Conservation (phyloP, 805 yeast species). For the Kockiozyma suomiensis region DNA sequence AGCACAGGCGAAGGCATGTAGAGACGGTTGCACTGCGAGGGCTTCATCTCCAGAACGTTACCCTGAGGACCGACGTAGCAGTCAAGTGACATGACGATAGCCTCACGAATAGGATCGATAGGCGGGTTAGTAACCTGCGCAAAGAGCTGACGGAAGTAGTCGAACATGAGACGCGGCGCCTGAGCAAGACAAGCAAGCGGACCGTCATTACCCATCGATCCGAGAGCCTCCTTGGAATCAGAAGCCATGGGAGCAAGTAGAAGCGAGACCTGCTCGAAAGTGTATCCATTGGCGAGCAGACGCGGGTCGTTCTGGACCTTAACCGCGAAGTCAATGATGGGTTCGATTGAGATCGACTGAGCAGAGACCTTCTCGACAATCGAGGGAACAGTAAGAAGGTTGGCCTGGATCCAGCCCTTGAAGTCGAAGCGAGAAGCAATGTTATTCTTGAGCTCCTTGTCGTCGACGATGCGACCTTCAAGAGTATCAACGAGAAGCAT, state of each 20-base stretch:
- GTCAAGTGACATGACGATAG: conserved; percentile 94
- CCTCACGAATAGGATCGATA: conserved; percentile 96
- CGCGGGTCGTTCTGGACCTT: conserved; percentile 80
- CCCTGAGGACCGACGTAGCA: conserved; percentile 99
- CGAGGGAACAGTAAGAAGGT: conserved; percentile 81
- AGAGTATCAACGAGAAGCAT: conserved; percentile 93
- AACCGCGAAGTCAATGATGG: conserved; percentile 32
- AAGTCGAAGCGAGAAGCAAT: conserved; percentile 86
- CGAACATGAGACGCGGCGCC: conserved; percentile 87
- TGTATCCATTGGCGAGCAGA: conserved; percentile 84
- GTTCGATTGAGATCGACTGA: conserved; percentile 37
- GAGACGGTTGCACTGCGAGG: conserved; percentile 88
- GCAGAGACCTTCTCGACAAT: conserved; percentile 60
- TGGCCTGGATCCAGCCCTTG: conserved; percentile 89
- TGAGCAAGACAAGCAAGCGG: conserved; percentile 93
- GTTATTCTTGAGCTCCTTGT: conserved; percentile 76
- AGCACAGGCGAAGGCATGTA: conserved; percentile 81
- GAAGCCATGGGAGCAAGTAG: conserved; percentile 91
- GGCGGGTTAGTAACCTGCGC: conserved; percentile 99
- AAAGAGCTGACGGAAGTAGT: conserved; percentile 92
- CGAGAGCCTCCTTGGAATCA: conserved; percentile 90
- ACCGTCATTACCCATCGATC: conserved; percentile 98
- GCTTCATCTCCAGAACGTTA: conserved; percentile 87
- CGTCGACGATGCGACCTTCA: conserved; percentile 91
- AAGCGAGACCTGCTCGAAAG: conserved; percentile 86